phyloP scores from a whole-genome alignment of 1,139 yeast species.

The Geotrichum cucujoidarum region DNA sequence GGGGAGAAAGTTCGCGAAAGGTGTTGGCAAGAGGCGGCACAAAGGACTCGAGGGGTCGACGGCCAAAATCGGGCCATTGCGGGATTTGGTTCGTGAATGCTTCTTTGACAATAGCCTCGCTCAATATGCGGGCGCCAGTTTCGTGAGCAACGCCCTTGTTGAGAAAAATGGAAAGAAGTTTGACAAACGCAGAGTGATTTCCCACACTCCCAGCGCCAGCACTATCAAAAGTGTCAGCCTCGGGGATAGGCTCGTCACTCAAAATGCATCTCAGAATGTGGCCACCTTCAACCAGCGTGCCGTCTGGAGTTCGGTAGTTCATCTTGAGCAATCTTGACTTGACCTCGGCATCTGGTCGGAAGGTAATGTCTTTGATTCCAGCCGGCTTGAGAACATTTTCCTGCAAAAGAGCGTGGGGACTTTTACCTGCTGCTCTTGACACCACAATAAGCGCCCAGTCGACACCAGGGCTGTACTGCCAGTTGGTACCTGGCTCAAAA shows the following conservation, averaged over 20 bases:
- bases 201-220: slow-evolving; percentile 50
- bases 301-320: slow-evolving; percentile 9
- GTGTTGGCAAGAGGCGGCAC: too few relatives aligned
- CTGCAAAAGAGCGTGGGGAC: not conserved
- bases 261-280: not conserved
- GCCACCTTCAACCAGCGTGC: not conserved
- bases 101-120: slow-evolving; percentile 21
- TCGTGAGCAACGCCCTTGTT: slow-evolving; percentile 38
- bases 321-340: slow-evolving; percentile 9
- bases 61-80: slow-evolving; percentile 21
- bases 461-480: slow-evolving; percentile 48
- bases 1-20: slow-evolving; percentile 20
- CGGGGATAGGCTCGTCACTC: not conserved
- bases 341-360: slow-evolving; percentile 1
- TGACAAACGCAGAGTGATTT: slow-evolving; percentile 42
- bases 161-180: slow-evolving; percentile 44
- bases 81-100: slow-evolving; percentile 27
- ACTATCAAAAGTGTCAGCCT: slow-evolving; percentile 27
- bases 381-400: slow-evolving; percentile 3
- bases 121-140: slow-evolving; percentile 32
- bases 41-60: slow-evolving; percentile 6
- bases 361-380: slow-evolving; percentile 4
- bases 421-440: slow-evolving; percentile 18
- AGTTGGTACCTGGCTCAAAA: slow-evolving; percentile 50
- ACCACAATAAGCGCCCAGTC: slow-evolving; percentile 53